Base-by-base conservation (phyloP, 2,329 filamentous ascomycete genomes). In the Cyphellophora attinorum region DNA sequence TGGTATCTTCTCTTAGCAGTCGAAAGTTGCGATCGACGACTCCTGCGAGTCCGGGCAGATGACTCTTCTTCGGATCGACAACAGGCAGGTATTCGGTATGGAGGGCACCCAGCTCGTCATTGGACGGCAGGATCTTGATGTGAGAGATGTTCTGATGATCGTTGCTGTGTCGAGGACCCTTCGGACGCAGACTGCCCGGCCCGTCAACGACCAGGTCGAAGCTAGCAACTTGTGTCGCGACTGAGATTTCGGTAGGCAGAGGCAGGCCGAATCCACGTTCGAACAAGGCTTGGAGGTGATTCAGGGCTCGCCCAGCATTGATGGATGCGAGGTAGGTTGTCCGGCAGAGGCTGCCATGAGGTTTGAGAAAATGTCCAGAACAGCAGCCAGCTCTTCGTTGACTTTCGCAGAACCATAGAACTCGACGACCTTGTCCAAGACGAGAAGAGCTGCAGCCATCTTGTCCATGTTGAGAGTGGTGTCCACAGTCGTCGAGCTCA, bases 1-100 rank as follows among this genome's bases (percentile, higher is more conserved):
- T 56, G 66, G 85, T 77, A 41, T 85, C 81, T 45, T 86, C 79
- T 3, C 81, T 62, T 0, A 84, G 59, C 1, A 85, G 64, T 0
- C 81, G 76, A 43, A 81, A 88, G 33, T 84, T 76, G 8, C 21
- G 21, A 25, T 25, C 21, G 21, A 25, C n/a, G 21, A 25, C 8
- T 8, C 21, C 28, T 13, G 6, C 28, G 8, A 29, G 13, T 12
- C 39, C 35, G 11, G 44, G 31, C 1, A 51, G 29, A 23, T 46
- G 38, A 6, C 39, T 34, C 14, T 46, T 40, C 2, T 34, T 45
- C 5, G 46, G 33, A 25, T 49, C 49, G 25, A 6, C 42, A 18
- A 34, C 42, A 35, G 35, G 64, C 5, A 72, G 49, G 40, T 71
- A 25, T 8, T 25, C 67, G 3, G 44, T 48, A 11, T 60, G 53